These are phyloP conservation scores for Begonia peltatifolia DNA, from an alignment of 306 rosid species.

Conservation along the genomic window DNA sequence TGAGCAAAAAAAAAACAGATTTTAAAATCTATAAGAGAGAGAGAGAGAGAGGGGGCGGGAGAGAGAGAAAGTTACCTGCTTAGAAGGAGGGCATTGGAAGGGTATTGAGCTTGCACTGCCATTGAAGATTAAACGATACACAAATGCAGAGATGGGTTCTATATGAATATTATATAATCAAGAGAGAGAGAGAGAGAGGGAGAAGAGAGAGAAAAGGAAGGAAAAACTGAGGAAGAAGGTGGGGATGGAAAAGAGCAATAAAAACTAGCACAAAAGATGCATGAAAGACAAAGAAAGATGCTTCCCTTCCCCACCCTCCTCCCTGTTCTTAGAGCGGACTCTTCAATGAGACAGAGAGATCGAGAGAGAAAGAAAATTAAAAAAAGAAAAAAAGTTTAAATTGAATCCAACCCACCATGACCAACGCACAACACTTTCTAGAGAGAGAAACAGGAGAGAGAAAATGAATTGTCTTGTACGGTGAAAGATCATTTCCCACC, in stretches of 20 bases:
- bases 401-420: background rate
- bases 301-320: slow-evolving; percentile 3
- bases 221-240: slow-evolving; percentile 8
- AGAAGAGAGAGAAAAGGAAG: slow-evolving; percentile 9
- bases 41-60: slow-evolving; percentile 1
- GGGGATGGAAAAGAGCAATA: slow-evolving; percentile 27
- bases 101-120: slow-evolving; percentile 99
- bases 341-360: slow-evolving; percentile 31
- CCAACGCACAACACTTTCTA: background rate
- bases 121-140: slow-evolving; percentile 13
- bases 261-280: slow-evolving; percentile 36
- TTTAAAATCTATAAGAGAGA: slow-evolving; percentile 10
- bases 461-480: slow-evolving; percentile 10
- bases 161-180: slow-evolving; percentile 7
- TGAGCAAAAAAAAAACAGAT: slow-evolving; percentile 1
- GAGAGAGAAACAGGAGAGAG: slow-evolving; percentile 7
- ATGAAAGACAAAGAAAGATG: slow-evolving; percentile 35
- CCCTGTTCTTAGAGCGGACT: slow-evolving; percentile 29
- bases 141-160: slow-evolving; percentile 3
- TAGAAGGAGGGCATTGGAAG: slow-evolving; percentile 58
- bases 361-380: too few relatives aligned
- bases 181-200: slow-evolving; percentile 1
- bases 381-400: background rate
- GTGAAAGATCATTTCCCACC: slow-evolving; percentile 9
- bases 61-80: slow-evolving; percentile 38